phyloP scores from a whole-genome alignment of 106 monocot genomes.

The Triglochin maritima region DNA sequence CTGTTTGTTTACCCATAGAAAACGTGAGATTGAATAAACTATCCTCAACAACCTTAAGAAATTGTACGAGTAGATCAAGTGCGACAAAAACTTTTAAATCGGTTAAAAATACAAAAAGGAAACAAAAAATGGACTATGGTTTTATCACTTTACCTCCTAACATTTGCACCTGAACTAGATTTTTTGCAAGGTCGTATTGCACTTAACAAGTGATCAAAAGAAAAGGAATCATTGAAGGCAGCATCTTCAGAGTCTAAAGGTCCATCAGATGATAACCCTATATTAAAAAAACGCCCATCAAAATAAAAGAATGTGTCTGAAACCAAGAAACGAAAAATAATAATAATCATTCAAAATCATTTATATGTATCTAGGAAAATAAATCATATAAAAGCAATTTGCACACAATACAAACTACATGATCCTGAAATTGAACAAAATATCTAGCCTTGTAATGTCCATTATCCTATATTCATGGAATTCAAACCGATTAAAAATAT shows the following conservation, averaged over 20 bases:
- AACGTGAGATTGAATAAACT: too few relatives aligned
- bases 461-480: too few relatives aligned
- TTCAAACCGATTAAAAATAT: too few relatives aligned
- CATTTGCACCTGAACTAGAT: neutral
- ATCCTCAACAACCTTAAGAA: too few relatives aligned
- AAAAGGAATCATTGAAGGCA: neutral
- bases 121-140: neutral
- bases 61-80: neutral
- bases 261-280: conserved; percentile 1
- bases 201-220: conserved; percentile 1
- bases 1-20: too few relatives aligned
- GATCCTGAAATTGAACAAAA: too few relatives aligned
- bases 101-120: neutral
- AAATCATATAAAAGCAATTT: neutral
- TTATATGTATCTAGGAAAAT: neutral
- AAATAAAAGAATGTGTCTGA: neutral
- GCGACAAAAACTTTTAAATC: neutral
- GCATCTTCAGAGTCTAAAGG: neutral
- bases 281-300: neutral
- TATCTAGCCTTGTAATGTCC: too few relatives aligned
- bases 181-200: neutral
- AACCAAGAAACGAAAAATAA: neutral
- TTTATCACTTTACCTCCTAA: neutral
- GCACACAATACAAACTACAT: too few relatives aligned
- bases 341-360: neutral